These are phyloP conservation scores for Suillus americanus DNA, from an alignment of 768 basidiomycete species.

Conservation along the genomic window DNA sequence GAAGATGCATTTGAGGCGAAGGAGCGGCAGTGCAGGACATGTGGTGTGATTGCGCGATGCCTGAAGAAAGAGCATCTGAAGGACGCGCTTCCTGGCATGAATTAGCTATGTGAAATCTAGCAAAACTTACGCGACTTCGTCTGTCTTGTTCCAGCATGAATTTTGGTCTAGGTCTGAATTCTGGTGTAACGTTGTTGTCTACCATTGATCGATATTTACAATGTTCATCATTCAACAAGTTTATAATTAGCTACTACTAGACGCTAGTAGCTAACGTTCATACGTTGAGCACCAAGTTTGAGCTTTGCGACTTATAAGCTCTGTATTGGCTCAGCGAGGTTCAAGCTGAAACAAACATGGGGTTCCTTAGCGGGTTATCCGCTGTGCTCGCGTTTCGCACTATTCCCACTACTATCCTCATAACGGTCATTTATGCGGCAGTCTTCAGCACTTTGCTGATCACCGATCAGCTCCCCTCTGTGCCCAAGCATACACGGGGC, in stretches of 20 bases:
- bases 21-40: conserved; percentile 18
- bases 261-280: not conserved
- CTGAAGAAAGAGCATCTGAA: conserved; percentile 22
- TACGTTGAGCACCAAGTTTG: not conserved
- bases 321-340: not conserved
- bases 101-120: not conserved
- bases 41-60: conserved; percentile 19
- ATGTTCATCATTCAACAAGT: not conserved
- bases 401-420: conserved; percentile 45
- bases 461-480: conserved; percentile 46
- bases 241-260: not conserved
- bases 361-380: conserved; percentile 22
- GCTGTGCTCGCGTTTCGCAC: conserved; percentile 38
- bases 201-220: not conserved
- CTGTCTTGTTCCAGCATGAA: not conserved
- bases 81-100: conserved; percentile 18
- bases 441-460: conserved; percentile 47
- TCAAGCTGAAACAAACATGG: conserved; percentile 18
- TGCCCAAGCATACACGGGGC: conserved; percentile 45
- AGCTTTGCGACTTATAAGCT: not conserved
- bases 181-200: not conserved
- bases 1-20: conserved; percentile 15
- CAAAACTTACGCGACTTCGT: not conserved
- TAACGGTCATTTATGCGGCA: conserved; percentile 45
- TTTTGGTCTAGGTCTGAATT: not conserved